These are phyloP conservation scores for Fusarium musae DNA, from an alignment of 2,329 filamentous ascomycete species.

Conservation along the genomic window DNA sequence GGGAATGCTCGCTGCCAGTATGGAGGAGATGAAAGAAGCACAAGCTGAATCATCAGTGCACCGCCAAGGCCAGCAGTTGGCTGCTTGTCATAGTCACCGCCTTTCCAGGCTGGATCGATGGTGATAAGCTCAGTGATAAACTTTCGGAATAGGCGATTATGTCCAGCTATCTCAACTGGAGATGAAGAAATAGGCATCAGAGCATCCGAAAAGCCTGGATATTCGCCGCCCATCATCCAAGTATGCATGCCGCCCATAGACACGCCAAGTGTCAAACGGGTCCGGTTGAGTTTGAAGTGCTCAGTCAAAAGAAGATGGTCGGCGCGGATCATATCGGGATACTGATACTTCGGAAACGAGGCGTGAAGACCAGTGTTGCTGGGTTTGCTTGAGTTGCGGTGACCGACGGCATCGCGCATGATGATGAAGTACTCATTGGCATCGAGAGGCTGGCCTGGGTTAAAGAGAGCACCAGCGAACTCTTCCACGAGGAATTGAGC, in stretches of 20 bases:
- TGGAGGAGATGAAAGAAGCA: slow-evolving; percentile 17
- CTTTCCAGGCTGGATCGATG: slow-evolving; percentile 16
- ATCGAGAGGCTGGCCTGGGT: slow-evolving; percentile 13
- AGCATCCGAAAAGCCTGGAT: slow-evolving; percentile 1
- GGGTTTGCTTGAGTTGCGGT: slow-evolving; percentile 30
- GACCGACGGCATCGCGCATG: slow-evolving; percentile 21
- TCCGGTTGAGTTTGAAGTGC: slow-evolving; percentile 15
- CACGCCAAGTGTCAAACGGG: slow-evolving; percentile 4
- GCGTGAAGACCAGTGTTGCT: slow-evolving; percentile 12
- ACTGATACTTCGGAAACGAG: slow-evolving; percentile 19
- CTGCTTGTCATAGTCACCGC: slow-evolving; percentile 1
- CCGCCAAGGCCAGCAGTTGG: slow-evolving; percentile 3
- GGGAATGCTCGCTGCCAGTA: slow-evolving; percentile 17
- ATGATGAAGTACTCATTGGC: slow-evolving; percentile 21
- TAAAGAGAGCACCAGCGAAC: slow-evolving; percentile 13
- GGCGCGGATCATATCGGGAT: slow-evolving; percentile 7
- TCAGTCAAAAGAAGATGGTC: slow-evolving; percentile 1
- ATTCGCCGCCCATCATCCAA: slow-evolving; percentile 18
- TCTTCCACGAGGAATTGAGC: slow-evolving; percentile 17
- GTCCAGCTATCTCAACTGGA: slow-evolving; percentile 15
- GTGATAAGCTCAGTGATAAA: slow-evolving; percentile 27
- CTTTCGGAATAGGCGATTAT: slow-evolving; percentile 19
- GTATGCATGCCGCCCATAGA: slow-evolving; percentile 31
- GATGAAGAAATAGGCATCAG: slow-evolving; percentile 22
- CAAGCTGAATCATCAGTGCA: slow-evolving; percentile 8